Base-by-base conservation (phyloP, 2,329 filamentous ascomycete genomes). In the Raffaelea arxii region DNA sequence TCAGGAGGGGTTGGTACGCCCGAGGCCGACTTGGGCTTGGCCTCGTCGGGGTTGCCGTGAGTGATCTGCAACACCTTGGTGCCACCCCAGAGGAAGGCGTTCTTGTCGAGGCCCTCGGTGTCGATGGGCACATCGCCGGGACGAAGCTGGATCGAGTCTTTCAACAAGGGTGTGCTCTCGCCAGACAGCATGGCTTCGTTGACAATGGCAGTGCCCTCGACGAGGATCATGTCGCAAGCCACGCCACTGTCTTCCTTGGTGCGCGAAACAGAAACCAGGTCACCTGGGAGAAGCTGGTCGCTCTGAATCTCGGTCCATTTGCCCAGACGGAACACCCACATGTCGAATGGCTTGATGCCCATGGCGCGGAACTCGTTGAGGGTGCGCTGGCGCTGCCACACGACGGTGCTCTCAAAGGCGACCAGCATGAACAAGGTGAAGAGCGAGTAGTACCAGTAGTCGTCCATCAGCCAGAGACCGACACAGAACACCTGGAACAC, bases 401-500 rank as follows among this genome's bases (percentile, higher is more conserved):
- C 94, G 32, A 98, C 94, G 3, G 92, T 98, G 64, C 90, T 96
- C 71, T 98, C 92, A 57, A 98, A 98, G 49, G 80, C 83, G 55
- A 98, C 88, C 47, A 98, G 79, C 94, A 98, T 98, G 70, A 97
- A 90, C 21, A 98, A 81, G 1, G 94, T 98, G 67, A 98, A 98
- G 19, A 98, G 78, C 51, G 92, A 97, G 70, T 98, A 98, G 72
- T 98, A 98, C 92, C 94, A 98, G 69, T 97, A 98, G 68, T 98
- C 94, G 61, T 98, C 92, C 61, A 98, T 71, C 82, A 97, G 87
- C 92, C 92, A 98, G 51, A 98, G 71, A 16, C 92, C 94, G 49
- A 98, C 92, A 58, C 94, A 98, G 72, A 98, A 98, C 51, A 98
- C 75, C 72, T 98, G 92, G 70, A 98, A 98, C 53, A 98, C 90